Conservation (phyloP, 2,329 filamentous ascomycete species). For the Hymenoscyphus occultus region DNA sequence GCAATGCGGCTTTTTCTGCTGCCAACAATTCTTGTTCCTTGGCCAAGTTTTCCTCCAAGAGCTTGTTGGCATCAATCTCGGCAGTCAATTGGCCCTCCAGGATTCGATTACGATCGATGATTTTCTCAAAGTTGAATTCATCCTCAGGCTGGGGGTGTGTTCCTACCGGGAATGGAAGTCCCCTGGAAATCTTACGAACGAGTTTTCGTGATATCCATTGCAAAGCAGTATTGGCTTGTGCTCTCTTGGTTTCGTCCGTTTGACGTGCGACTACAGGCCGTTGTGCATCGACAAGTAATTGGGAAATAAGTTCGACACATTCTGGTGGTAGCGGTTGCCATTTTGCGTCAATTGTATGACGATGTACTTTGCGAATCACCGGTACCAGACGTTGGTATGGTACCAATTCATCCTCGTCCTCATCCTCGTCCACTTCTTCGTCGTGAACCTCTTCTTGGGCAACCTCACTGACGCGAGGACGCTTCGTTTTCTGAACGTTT, state of each 20-base stretch:
- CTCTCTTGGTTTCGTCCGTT: conserved; percentile 43
- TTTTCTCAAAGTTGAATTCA: conserved; percentile 65
- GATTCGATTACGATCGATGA: conserved; percentile 55
- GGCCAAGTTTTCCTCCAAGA: conserved; percentile 57
- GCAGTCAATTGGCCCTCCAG: conserved; percentile 61
- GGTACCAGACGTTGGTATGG: conserved; percentile 51
- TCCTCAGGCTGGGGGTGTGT: conserved; percentile 48
- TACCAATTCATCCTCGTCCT: conserved; percentile 12
- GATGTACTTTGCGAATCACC: conserved; percentile 54
- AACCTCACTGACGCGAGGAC: conserved; percentile 9
- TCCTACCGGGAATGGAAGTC: conserved; percentile 64
- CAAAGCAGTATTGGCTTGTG: conserved; percentile 50
- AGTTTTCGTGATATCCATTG: conserved; percentile 54
- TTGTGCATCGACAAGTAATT: conserved; percentile 57
- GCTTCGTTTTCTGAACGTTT: conserved; percentile 8
- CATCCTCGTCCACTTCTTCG: conserved; percentile 10
- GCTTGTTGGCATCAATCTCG: conserved; percentile 57
- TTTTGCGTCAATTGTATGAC: conserved; percentile 63
- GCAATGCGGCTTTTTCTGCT: conserved; percentile 51
- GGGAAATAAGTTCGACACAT: conserved; percentile 54
- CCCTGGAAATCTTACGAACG: conserved; percentile 54
- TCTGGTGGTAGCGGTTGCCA: conserved; percentile 58
- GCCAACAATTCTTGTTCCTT: conserved; percentile 55
- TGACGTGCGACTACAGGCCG: conserved; percentile 60
- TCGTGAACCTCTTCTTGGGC: conserved; percentile 13